A percentile compares a stretch with the other conserved stretches of the same genome.
Conservation (phyloP, 2,329 filamentous ascomycete species). For the Aspergillus luchuensis region DNA sequence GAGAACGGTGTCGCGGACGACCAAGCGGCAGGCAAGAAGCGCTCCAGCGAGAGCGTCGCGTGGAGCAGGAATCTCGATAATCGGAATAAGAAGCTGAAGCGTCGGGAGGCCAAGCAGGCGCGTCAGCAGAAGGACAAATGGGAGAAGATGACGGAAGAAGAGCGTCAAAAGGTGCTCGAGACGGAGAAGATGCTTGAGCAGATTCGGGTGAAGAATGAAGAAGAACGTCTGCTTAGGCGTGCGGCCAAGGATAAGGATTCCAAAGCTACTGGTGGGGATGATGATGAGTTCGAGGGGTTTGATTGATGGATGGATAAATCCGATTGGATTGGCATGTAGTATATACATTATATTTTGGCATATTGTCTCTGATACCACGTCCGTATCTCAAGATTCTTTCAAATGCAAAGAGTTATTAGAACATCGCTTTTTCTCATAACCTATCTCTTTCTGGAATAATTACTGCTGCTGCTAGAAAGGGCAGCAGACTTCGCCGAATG, state of each 20-base stretch:
- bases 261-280: conserved; percentile 3
- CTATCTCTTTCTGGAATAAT: too few species aligned
- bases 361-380: conserved; percentile 4
- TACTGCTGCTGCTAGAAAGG: too few species aligned
- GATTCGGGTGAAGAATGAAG: conserved; percentile 61
- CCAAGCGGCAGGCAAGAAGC: conserved; percentile 54
- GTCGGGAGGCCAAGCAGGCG: conserved; percentile 65
- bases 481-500: too few species aligned
- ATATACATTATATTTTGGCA: background rate
- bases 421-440: background rate
- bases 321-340: background rate
- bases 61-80: conserved; percentile 73
- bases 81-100: conserved; percentile 63
- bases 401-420: too few species aligned
- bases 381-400: background rate
- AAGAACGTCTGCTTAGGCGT: conserved; percentile 24
- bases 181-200: conserved; percentile 65
- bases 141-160: conserved; percentile 69
- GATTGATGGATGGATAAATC: conserved; percentile 33
- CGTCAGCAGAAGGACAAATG: conserved; percentile 65
- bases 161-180: conserved; percentile 64
- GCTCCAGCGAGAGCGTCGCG: conserved; percentile 62
- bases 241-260: conserved; percentile 23
- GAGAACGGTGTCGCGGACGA: conserved; percentile 38
- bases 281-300: conserved; percentile 62